phyloP scores from a whole-genome alignment of 1,139 yeast species.

The Saccharomycopsis phalli region DNA sequence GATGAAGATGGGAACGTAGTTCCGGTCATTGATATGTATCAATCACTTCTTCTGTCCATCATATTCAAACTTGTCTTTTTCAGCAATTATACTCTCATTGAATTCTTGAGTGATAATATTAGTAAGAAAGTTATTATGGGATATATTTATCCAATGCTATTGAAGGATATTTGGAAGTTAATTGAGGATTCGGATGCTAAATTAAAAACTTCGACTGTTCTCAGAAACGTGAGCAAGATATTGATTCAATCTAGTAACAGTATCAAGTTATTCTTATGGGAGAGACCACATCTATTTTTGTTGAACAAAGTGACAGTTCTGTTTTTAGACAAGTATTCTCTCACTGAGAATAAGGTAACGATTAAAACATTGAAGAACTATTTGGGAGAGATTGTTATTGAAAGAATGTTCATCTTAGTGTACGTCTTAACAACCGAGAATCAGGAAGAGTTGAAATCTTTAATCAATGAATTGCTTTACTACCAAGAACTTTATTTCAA shows the following conservation, averaged over 20 bases:
- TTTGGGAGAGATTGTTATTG: slow-evolving; percentile 29
- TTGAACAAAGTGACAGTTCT: too few species aligned
- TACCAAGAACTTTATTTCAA: slow-evolving; percentile 37
- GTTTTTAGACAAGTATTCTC: too few species aligned
- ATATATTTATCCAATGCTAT: slow-evolving; percentile 14
- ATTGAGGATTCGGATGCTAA: slow-evolving; percentile 4
- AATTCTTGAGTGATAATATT: slow-evolving; percentile 7
- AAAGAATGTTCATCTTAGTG: slow-evolving; percentile 27
- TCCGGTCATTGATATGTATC: too few species aligned
- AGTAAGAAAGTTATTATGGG: slow-evolving; percentile 15
- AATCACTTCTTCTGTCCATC: too few species aligned
- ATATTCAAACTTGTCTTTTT: too few species aligned
- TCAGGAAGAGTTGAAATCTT: slow-evolving; percentile 22
- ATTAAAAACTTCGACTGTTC: slow-evolving; percentile 6
- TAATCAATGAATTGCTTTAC: slow-evolving; percentile 30
- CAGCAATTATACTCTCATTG: too few species aligned
- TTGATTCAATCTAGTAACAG: slow-evolving; percentile 19
- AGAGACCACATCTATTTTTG: slow-evolving; percentile 26
- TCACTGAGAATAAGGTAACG: too few species aligned
- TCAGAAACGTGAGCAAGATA: slow-evolving; percentile 18
- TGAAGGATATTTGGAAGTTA: slow-evolving; percentile 8
- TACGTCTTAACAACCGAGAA: slow-evolving; percentile 20
- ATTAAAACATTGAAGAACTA: slow-evolving; percentile 26
- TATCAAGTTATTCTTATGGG: slow-evolving; percentile 24
- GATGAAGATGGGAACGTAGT: too few species aligned